phyloP scores from a whole-genome alignment of 495 filamentous ascomycete genomes.

The Eremomyces bilateralis region DNA sequence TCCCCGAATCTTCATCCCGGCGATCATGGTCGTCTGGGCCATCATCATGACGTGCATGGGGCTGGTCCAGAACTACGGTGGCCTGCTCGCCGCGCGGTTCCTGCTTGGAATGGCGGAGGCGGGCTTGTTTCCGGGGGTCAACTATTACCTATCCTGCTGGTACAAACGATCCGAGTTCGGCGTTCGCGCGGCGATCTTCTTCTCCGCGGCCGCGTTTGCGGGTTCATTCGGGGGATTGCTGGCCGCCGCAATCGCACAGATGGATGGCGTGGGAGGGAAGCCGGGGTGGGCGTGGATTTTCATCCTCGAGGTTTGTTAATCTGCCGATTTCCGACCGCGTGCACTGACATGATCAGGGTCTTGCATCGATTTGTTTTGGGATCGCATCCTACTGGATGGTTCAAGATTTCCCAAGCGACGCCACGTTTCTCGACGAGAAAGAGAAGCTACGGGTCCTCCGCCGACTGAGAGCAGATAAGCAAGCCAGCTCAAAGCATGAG shows the following conservation, averaged over 20 bases:
- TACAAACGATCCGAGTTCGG: conserved; percentile 41
- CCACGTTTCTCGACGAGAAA: conserved; percentile 46
- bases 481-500: conserved; percentile 60
- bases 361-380: conserved; percentile 54
- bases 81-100: conserved; percentile 2
- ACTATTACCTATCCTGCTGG: conserved; percentile 38
- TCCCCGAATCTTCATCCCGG: background rate
- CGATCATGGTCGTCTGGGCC: conserved; percentile 1
- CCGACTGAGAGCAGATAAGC: conserved; percentile 52
- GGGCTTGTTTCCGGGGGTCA: conserved; percentile 18
- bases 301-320: no score
- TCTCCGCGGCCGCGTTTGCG: conserved; percentile 32
- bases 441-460: conserved; percentile 57
- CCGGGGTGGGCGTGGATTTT: conserved; percentile 34
- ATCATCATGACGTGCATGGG: no score
- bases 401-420: conserved; percentile 71
- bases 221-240: conserved; percentile 44
- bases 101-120: background rate
- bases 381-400: conserved; percentile 66
- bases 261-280: conserved; percentile 8
- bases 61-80: conserved; percentile 1
- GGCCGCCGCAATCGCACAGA: conserved; percentile 27
- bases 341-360: no score
- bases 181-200: conserved; percentile 35
- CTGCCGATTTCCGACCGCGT: no score